Conservation (phyloP, 78 protist species). For the Dictyostelium discoideum region dicty_2.7 NC_007091.3:4156001-4156500, state of each 20-base stretch:
- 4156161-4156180: neutral
- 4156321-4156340: too few species aligned
- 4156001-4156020: neutral
- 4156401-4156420: constrained; percentile 83
- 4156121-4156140: neutral
- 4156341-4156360: neutral
- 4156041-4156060: neutral
- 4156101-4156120: constrained; percentile 49
- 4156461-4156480: constrained; percentile 76
- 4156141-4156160: neutral
- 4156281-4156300: too few species aligned
- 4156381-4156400: constrained; percentile 72
- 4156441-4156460: constrained; percentile 73
- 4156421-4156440: constrained; percentile 79
- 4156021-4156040: neutral
- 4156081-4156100: constrained; percentile 63
- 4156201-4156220: neutral
- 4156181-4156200: neutral
- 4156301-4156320: too few species aligned
- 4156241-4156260: neutral
- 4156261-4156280: neutral
- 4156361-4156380: constrained; percentile 63
- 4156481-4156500: constrained; percentile 46
- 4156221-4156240: too few species aligned
- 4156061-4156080: too few species aligned